Conservation (phyloP, 257 asterid genomes). For the Vinca minor region DNA sequence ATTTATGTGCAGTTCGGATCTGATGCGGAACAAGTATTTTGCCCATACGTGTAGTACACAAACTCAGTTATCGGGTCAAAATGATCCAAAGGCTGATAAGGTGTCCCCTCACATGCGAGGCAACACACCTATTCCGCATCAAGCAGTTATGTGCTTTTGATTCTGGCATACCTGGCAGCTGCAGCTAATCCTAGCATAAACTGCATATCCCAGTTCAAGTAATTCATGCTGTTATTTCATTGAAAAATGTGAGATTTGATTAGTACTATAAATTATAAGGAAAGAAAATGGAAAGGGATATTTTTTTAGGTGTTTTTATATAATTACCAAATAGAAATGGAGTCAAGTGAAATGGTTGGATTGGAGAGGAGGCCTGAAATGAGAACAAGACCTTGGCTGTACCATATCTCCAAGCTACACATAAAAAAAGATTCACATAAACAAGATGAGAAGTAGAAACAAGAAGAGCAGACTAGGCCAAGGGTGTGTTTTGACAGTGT, state of each 20-base stretch:
- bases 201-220: conserved; percentile 29
- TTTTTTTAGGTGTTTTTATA: background rate
- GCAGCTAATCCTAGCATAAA: conserved; percentile 23
- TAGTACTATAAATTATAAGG: too few relatives aligned
- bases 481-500: too few relatives aligned
- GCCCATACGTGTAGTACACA: too few relatives aligned
- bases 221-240: conserved; percentile 25
- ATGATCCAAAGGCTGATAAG: too few relatives aligned
- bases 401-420: conserved; percentile 35
- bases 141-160: too few relatives aligned
- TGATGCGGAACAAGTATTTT: too few relatives aligned
- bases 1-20: background rate
- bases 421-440: background rate
- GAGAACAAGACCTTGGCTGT: conserved; percentile 28
- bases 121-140: too few relatives aligned
- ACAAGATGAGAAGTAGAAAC: background rate
- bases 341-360: conserved; percentile 24
- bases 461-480: background rate
- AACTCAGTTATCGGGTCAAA: too few relatives aligned
- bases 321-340: conserved; percentile 26
- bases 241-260: too few relatives aligned
- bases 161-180: conserved; percentile 30
- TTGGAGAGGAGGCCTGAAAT: conserved; percentile 28
- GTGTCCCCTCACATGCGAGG: too few relatives aligned
- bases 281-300: background rate